Conservation (phyloP, 1,284 basidiomycete species). For the Austroboletus niveus region DNA sequence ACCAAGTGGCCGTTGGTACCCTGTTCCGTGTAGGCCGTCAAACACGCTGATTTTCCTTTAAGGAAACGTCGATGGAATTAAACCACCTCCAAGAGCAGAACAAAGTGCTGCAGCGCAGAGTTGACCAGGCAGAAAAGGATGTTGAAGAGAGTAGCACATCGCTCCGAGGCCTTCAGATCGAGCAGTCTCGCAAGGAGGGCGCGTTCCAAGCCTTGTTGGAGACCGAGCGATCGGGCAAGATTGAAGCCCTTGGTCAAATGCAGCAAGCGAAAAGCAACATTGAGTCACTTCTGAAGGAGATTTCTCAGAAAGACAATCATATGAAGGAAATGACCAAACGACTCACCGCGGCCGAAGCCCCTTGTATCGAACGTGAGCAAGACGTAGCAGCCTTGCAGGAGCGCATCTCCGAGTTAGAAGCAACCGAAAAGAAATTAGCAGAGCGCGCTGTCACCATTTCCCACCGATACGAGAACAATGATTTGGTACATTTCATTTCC, state of each 20-base stretch:
- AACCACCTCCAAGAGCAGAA: slow-evolving; percentile 25
- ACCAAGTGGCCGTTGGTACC: slow-evolving; percentile 14
- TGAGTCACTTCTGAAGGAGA: slow-evolving; percentile 24
- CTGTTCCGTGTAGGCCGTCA: not conserved
- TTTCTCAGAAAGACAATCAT: slow-evolving; percentile 20
- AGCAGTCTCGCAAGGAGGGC: slow-evolving; percentile 30
- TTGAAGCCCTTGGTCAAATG: slow-evolving; percentile 19
- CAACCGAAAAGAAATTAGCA: slow-evolving; percentile 24
- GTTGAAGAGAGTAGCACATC: slow-evolving; percentile 12
- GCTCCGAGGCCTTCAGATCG: slow-evolving; percentile 20
- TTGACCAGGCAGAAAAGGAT: slow-evolving; percentile 13
- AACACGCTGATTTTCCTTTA: slow-evolving; percentile 3
- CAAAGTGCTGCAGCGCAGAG: slow-evolving; percentile 12
- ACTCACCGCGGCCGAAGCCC: slow-evolving; percentile 21
- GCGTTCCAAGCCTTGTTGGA: slow-evolving; percentile 22
- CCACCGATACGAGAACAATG: slow-evolving; percentile 38
- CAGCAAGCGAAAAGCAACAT: slow-evolving; percentile 20
- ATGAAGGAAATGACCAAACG: slow-evolving; percentile 22
- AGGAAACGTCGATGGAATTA: slow-evolving; percentile 22
- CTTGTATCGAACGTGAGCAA: slow-evolving; percentile 18
- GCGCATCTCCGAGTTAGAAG: slow-evolving; percentile 32
- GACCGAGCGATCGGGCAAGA: slow-evolving; percentile 19
- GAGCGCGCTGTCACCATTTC: slow-evolving; percentile 31
- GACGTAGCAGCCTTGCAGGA: slow-evolving; percentile 26
- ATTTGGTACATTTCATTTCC: slow-evolving; percentile 37